Percentiles rank a stretch among this genome's conserved stretches.
Conservation (phyloP, 495 filamentous ascomycete species). For the Talaromyces proteolyticus region DNA sequence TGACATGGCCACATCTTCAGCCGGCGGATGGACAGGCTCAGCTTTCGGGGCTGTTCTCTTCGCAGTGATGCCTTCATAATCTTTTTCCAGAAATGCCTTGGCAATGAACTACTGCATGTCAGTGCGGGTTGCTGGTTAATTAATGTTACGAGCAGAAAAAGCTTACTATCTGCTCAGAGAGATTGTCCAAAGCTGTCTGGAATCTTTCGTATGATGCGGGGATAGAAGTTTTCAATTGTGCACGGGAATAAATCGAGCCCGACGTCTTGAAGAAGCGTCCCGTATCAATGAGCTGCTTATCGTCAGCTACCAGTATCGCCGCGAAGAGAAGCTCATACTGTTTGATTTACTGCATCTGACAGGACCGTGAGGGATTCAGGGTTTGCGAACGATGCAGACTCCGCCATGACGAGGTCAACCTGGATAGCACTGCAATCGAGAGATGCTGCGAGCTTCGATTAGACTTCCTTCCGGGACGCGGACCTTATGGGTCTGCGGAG, state of each 20-base stretch:
- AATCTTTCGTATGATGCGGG: constrained; percentile 40
- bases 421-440: too few relatives aligned
- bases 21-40: background rate
- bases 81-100: constrained; percentile 39
- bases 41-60: constrained; percentile 24
- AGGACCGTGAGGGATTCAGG: constrained; percentile 38
- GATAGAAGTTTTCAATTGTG: constrained; percentile 34
- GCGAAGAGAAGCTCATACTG: constrained; percentile 20
- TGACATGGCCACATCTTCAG: constrained; percentile 26
- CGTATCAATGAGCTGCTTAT: constrained; percentile 39
- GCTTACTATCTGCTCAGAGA: constrained; percentile 48
- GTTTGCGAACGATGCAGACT: constrained; percentile 11
- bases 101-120: constrained; percentile 30
- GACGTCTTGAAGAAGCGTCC: constrained; percentile 39
- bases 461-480: too few relatives aligned
- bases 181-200: constrained; percentile 42
- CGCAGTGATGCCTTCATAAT: constrained; percentile 34
- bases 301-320: constrained; percentile 14
- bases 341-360: constrained; percentile 37
- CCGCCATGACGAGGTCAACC: constrained; percentile 4
- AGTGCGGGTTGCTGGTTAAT: constrained; percentile 12
- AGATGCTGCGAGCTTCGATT: too few relatives aligned
- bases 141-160: constrained; percentile 2
- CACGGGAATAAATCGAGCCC: constrained; percentile 27
- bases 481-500: too few relatives aligned